Evolutionary conservation across 306 rosid genomes (phyloP), one percentile per base, ranked within the genome.

Genomic region (Cajanus cajan): DNA sequence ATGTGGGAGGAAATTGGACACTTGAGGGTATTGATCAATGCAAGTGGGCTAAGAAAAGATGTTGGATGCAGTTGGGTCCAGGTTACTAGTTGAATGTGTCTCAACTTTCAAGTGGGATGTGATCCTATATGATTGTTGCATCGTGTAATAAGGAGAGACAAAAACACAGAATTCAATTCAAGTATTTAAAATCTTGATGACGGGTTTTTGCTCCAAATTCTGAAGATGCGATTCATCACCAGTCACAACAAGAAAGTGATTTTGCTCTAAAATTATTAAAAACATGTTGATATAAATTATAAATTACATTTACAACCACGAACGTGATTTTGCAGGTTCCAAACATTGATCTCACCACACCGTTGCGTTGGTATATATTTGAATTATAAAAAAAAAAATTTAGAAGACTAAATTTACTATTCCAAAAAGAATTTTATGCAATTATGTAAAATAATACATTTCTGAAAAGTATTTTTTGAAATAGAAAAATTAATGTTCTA

Each of bases 1-100:
- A 80, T 92, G 97, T 92, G 97, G 95, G 87, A 90, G 79, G 93
- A 90, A 78, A 86, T 89, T 85, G 88, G 74, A 83, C 75, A 67
- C 43, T 85, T 92, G 82, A 86, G 97, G 81, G 77, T 73, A 24
- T 44, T 78, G 63, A 86, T 89, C 83, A 86, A 83, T 44, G 86
- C 76, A 73, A 84, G 78, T 73, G 88, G 93, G 43, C 74, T 92
- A 51, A 82, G 66, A 68, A 92, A 92, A 87, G 90, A 78, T 65
- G 87, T 85, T 54, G 97, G 90, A 19, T 81, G 84, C 80, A 92
- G 97, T 76, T 88, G 97, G 90, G 78, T 92, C 82, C 92, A 89
- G 80, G 81, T 86, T 67, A 81, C 83, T 39, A 70, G 73, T 59
- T 83, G 80, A 86, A 58, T 71, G 34, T n/a, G 37, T 68, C n/a